Base-by-base conservation (phyloP, 805 yeast species). In the Kodamaea kakaduensis region DNA sequence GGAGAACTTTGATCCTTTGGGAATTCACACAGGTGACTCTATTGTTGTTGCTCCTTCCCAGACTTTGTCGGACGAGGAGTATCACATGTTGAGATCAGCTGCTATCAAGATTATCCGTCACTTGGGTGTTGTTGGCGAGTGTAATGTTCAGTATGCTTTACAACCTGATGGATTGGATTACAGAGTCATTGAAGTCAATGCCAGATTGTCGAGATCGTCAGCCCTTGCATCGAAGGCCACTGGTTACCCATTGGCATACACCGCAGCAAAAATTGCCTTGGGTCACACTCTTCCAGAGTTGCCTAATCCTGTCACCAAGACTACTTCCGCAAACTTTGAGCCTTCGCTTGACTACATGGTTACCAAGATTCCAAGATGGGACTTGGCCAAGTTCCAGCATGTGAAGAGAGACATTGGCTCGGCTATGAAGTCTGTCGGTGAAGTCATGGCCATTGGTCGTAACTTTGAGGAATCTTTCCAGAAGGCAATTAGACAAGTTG, bases 1-100 rank as follows among this genome's bases (percentile, higher is more conserved):
- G 98, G 98, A 90, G 69, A 90, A 90, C 71, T 90, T 90, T 51
- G 98, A 90, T 65, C 98, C 98, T 28, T 77, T 90, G 50, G 98
- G 98, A 51, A 84, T 90, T 53, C 98, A 90, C 68, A 90, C 98
- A 38, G 98, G 98, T 70, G 98, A 90, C 63, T 93, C 98, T 26
- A 93, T 90, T 52, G 98, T 90, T 32, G 96, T 93, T 56, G 98
- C 98, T 37, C 98, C 98, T 32, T 88, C 97, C 27, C 98, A 90
- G 67, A 90, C 98, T 25, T 70, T 90, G 52, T 84, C 96, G 24
- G 98, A 90, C 64, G 95, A 89, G 61, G 98, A 90, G 59, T 90
- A 86, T 67, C 95, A 90, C 68, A 93, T 90, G 98, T 78, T 90
- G 54, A 82, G 98, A 71, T 73, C 94, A 32, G 95, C 98, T 38